Evolutionary conservation across 768 basidiomycete genomes (phyloP).

Genomic region (Boletus fagicola): DNA sequence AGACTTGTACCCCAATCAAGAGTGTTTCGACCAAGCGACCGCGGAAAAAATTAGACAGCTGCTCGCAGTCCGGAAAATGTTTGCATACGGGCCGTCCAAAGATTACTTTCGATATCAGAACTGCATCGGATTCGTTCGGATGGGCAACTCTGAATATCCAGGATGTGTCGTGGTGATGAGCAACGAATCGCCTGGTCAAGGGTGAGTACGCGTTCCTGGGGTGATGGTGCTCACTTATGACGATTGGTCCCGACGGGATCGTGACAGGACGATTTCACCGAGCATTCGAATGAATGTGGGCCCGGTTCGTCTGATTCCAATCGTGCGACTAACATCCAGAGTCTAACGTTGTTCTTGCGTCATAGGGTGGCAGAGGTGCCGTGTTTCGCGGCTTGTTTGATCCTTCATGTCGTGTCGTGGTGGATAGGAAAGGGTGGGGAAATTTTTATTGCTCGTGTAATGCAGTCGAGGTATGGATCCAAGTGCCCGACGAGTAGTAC

Average conservation of each 20-base stretch:
- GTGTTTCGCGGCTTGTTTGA: constrained; percentile 52
- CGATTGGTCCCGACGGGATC: background rate
- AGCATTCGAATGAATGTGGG: constrained; percentile 64
- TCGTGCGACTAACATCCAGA: background rate
- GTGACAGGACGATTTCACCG: constrained; percentile 23
- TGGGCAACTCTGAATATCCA: constrained; percentile 49
- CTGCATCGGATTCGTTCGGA: constrained; percentile 75
- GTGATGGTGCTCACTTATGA: background rate
- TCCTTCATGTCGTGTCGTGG: constrained; percentile 39
- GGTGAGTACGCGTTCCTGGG: constrained; percentile 14
- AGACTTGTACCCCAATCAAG: constrained; percentile 70
- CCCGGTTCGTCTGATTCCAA: constrained; percentile 40
- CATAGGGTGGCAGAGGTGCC: constrained; percentile 32
- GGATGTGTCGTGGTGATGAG: constrained; percentile 76
- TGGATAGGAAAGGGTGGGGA: constrained; percentile 62
- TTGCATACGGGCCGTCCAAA: constrained; percentile 60
- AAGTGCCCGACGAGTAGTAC: background rate
- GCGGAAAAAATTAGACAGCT: constrained; percentile 52
- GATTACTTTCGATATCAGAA: constrained; percentile 62
- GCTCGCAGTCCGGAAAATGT: constrained; percentile 59
- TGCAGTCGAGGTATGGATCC: constrained; percentile 60
- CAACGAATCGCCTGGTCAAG: constrained; percentile 39
- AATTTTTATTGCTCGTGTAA: constrained; percentile 57
- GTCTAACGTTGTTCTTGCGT: constrained; percentile 14
- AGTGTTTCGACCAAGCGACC: constrained; percentile 57